Percentiles rank a stretch among this genome's conserved stretches.
These are phyloP conservation scores for Ricinus communis DNA, from an alignment of 345 rosid genomes.

Conservation along the genomic window DNA sequence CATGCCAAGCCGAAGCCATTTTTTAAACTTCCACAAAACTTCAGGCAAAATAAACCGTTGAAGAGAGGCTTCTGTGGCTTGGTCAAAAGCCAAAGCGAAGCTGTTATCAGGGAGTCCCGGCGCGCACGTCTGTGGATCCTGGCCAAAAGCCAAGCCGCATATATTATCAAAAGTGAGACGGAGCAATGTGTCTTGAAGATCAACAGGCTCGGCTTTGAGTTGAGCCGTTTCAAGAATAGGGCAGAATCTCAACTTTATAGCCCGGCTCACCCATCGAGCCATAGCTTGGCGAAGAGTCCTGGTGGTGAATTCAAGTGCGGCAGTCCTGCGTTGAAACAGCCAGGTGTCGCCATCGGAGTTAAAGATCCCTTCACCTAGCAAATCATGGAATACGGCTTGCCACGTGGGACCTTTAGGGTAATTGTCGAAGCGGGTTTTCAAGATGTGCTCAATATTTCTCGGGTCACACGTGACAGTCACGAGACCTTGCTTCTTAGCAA, in stretches of 20 bases:
- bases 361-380: slow-evolving; percentile 89
- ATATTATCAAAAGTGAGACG: slow-evolving; percentile 94
- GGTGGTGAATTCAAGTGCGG: slow-evolving; percentile 96
- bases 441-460: slow-evolving; percentile 76
- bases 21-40: slow-evolving; percentile 74
- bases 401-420: slow-evolving; percentile 98
- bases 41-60: slow-evolving; percentile 91
- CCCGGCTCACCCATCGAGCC: slow-evolving; percentile 91
- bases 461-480: slow-evolving; percentile 98
- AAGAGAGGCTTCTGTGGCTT: slow-evolving; percentile 87
- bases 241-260: slow-evolving; percentile 64
- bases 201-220: slow-evolving; percentile 48
- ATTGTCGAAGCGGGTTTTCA: slow-evolving; percentile 80
- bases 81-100: slow-evolving; percentile 77
- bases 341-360: slow-evolving; percentile 93
- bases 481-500: slow-evolving; percentile 82
- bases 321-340: slow-evolving; percentile 93
- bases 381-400: slow-evolving; percentile 93
- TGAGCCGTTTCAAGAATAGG: slow-evolving; percentile 70
- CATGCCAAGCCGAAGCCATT: slow-evolving; percentile 76
- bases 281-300: slow-evolving; percentile 96
- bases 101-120: slow-evolving; percentile 66
- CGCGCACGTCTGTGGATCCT: slow-evolving; percentile 84
- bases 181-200: slow-evolving; percentile 82
- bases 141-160: slow-evolving; percentile 94